phyloP scores from a whole-genome alignment of 2,329 filamentous ascomycete species.

The Acrodontium crateriforme region DNA sequence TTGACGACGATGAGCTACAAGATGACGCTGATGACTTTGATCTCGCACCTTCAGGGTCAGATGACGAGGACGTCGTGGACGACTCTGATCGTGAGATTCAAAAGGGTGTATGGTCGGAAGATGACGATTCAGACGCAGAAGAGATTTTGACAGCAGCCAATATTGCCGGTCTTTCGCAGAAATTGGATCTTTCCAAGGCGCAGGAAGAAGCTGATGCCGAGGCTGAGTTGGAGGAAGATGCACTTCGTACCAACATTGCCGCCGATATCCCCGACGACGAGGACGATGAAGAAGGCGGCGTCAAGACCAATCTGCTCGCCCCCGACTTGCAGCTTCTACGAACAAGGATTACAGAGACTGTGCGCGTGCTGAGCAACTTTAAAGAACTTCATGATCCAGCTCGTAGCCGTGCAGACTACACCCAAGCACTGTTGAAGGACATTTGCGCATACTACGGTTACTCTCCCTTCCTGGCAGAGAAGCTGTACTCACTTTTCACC shows the following conservation, averaged over 20 bases:
- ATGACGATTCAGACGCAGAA: conserved; percentile 76
- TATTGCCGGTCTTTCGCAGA: conserved; percentile 79
- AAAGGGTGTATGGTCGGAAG: conserved; percentile 81
- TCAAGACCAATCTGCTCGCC: conserved; percentile 50
- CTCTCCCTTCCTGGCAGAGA: conserved; percentile 85
- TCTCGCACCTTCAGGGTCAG: conserved; percentile 25
- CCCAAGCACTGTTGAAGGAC: conserved; percentile 71
- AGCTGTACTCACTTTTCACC: conserved; percentile 84
- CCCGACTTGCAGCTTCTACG: conserved; percentile 84
- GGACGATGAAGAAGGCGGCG: conserved; percentile 46
- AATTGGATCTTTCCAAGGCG: conserved; percentile 64
- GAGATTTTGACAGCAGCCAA: conserved; percentile 90
- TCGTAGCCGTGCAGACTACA: conserved; percentile 78
- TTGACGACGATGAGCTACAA: conserved; percentile 20
- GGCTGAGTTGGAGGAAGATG: conserved; percentile 71
- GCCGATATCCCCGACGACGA: conserved; percentile 50
- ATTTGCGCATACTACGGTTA: conserved; percentile 97
- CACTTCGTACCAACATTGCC: conserved; percentile 85
- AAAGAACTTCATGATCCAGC: conserved; percentile 65
- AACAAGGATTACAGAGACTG: conserved; percentile 79
- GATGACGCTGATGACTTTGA: conserved; percentile 20
- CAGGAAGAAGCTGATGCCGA: conserved; percentile 71
- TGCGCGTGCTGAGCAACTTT: conserved; percentile 83
- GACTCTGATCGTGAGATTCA: conserved; percentile 54
- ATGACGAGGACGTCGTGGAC: conserved; percentile 31